Conservation (phyloP, 495 filamentous ascomycete species). For the Penicillium herquei region DNA sequence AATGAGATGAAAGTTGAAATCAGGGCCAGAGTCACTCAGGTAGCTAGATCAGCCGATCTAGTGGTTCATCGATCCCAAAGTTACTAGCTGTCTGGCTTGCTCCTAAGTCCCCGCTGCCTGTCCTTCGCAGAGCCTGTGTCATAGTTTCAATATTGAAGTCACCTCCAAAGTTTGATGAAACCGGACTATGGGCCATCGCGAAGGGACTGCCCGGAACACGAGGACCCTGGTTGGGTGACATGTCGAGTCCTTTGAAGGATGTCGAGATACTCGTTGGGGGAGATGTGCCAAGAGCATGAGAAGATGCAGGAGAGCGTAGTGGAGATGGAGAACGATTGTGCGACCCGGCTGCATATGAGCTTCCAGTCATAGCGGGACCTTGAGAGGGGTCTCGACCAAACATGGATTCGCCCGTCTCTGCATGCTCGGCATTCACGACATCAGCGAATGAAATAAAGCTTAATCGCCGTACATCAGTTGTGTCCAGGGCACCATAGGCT, state of each 20-base stretch:
- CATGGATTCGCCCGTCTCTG: conserved; percentile 30
- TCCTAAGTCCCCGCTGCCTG: conserved; percentile 76
- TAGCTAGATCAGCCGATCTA: conserved; percentile 29
- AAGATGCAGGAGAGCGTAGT: conserved; percentile 66
- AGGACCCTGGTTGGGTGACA: conserved; percentile 49
- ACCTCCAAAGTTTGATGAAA: conserved; percentile 51
- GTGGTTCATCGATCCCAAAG: conserved; percentile 37
- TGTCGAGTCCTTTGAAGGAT: conserved; percentile 63
- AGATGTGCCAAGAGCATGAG: conserved; percentile 58
- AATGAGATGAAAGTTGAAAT: too few species aligned
- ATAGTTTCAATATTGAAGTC: conserved; percentile 88
- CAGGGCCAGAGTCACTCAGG: too few species aligned
- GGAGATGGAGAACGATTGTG: conserved; percentile 72
- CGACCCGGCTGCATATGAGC: conserved; percentile 47
- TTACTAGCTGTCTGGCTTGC: conserved; percentile 63
- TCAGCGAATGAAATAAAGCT: conserved; percentile 95
- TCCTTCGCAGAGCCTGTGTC: conserved; percentile 71
- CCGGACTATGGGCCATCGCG: conserved; percentile 39
- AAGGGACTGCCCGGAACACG: conserved; percentile 26
- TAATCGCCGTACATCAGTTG: conserved; percentile 73
- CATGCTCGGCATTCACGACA: conserved; percentile 87
- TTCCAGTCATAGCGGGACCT: conserved; percentile 36
- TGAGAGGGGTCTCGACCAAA: conserved; percentile 58
- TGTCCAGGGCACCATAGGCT: conserved; percentile 56
- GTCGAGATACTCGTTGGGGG: conserved; percentile 67